Evolutionary conservation across 2,329 filamentous ascomycete genomes (phyloP).

Genomic region (Coccinonectria pachysandricola): DNA sequence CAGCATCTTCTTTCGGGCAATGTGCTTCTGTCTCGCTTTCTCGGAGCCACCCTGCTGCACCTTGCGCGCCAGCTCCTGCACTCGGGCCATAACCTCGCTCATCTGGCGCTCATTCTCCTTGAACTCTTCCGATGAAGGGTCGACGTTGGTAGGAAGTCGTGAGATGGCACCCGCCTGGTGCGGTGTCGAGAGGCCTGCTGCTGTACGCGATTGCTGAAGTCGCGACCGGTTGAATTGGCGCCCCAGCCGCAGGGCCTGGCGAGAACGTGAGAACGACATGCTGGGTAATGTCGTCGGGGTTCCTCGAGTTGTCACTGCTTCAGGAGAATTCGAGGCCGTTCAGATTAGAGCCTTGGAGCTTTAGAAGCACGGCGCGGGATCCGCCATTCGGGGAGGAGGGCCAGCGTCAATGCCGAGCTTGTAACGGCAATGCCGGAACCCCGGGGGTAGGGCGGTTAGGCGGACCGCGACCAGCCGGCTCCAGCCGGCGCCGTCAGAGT

Average conservation of each 20-base stretch:
- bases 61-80: conserved; percentile 59
- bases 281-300: conserved; percentile 3
- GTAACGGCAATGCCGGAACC: conserved; percentile 15
- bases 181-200: conserved; percentile 69
- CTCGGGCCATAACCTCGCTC: conserved; percentile 56
- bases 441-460: conserved; percentile 21
- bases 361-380: conserved; percentile 4
- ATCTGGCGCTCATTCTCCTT: conserved; percentile 72
- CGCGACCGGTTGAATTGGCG: conserved; percentile 28
- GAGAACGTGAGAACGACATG: conserved; percentile 40
- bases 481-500: conserved; percentile 9
- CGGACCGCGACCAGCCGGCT: conserved; percentile 14
- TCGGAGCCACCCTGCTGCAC: conserved; percentile 68
- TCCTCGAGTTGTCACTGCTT: conserved; percentile 2
- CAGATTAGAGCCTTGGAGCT: conserved; percentile 5
- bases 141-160: conserved; percentile 63
- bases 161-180: conserved; percentile 80
- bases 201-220: conserved; percentile 26
- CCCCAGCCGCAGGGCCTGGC: conserved; percentile 32
- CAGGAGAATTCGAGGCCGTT: conserved; percentile 1
- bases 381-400: conserved; percentile 7
- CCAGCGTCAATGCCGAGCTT: conserved; percentile 19
- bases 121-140: conserved; percentile 68
- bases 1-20: conserved; percentile 86
- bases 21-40: conserved; percentile 79